Percentiles rank a stretch among this genome's conserved stretches.
Conservation (phyloP, 1,284 basidiomycete genomes). For the Fomitopsis pinicola region DNA sequence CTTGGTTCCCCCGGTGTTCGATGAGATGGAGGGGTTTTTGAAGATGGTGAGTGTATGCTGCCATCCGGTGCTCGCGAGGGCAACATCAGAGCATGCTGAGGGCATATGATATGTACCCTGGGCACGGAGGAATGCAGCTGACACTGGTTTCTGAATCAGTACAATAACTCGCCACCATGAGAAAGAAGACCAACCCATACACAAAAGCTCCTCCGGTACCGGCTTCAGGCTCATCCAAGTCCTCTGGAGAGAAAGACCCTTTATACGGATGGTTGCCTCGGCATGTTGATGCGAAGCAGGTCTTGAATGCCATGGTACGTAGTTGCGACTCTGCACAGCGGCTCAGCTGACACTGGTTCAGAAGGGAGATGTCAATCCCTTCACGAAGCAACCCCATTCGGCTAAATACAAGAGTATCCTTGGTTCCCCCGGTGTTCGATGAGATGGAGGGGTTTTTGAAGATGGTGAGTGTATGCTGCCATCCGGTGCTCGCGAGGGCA, state of each 20-base stretch:
- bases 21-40: constrained; percentile 92
- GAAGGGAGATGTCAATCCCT: constrained; percentile 87
- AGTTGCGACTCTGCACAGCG: not conserved
- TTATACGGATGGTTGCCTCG: constrained; percentile 58
- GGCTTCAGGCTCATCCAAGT: constrained; percentile 1
- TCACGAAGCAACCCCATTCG: constrained; percentile 78
- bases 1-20: constrained; percentile 80
- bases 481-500: constrained; percentile 30
- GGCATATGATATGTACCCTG: constrained; percentile 18
- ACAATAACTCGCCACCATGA: no score
- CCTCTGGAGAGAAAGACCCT: constrained; percentile 29
- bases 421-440: constrained; percentile 77
- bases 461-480: constrained; percentile 32
- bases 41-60: constrained; percentile 41
- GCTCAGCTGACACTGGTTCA: constrained; percentile 24
- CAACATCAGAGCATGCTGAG: constrained; percentile 31
- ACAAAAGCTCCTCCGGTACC: constrained; percentile 20
- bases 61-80: constrained; percentile 26
- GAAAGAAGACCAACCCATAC: constrained; percentile 19
- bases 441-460: constrained; percentile 93
- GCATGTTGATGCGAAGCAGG: constrained; percentile 36
- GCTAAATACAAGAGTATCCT: constrained; percentile 86
- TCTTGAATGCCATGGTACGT: constrained; percentile 39
- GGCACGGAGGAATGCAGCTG: constrained; percentile 16
- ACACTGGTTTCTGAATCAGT: constrained; percentile 31